Evolutionary conservation across 352 stramenopile species (phyloP).

Genomic region (Phytophthora quininea): DNA sequence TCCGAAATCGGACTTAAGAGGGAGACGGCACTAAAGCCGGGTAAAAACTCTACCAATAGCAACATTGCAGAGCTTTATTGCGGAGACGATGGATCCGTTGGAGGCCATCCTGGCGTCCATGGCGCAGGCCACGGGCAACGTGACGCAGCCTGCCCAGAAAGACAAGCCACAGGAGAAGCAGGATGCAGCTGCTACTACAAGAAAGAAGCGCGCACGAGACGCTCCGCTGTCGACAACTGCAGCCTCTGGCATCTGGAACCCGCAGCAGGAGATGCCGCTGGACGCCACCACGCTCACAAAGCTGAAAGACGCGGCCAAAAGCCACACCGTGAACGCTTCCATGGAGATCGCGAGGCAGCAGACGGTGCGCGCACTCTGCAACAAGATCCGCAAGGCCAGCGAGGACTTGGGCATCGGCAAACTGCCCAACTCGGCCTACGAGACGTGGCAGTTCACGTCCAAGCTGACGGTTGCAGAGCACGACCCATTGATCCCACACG

Average conservation of each 20-base stretch:
- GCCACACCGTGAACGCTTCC: constrained; percentile 39
- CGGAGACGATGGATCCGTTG: constrained; percentile 47
- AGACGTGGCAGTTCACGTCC: constrained; percentile 87
- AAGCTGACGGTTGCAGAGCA: constrained; percentile 70
- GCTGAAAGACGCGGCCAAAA: constrained; percentile 19
- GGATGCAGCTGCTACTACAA: neutral
- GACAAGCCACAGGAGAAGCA: neutral
- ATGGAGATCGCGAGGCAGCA: constrained; percentile 79
- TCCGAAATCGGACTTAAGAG: neutral
- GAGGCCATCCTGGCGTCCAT: constrained; percentile 85
- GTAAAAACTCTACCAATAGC: too few species aligned
- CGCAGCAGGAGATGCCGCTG: constrained; percentile 45
- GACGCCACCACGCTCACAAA: constrained; percentile 15
- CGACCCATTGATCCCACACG: constrained; percentile 78
- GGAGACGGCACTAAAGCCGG: neutral
- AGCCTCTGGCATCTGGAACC: constrained; percentile 55
- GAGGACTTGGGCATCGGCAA: constrained; percentile 82
- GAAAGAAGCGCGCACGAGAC: constrained; percentile 44
- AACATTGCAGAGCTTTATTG: neutral
- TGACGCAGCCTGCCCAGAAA: constrained; percentile 5
- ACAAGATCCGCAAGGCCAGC: constrained; percentile 66
- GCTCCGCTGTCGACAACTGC: constrained; percentile 10
- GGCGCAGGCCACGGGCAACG: constrained; percentile 78
- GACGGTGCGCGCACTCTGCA: constrained; percentile 65
- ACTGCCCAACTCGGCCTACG: constrained; percentile 82